phyloP scores from a whole-genome alignment of 768 basidiomycete genomes.

The Mycena latifolia region DNA sequence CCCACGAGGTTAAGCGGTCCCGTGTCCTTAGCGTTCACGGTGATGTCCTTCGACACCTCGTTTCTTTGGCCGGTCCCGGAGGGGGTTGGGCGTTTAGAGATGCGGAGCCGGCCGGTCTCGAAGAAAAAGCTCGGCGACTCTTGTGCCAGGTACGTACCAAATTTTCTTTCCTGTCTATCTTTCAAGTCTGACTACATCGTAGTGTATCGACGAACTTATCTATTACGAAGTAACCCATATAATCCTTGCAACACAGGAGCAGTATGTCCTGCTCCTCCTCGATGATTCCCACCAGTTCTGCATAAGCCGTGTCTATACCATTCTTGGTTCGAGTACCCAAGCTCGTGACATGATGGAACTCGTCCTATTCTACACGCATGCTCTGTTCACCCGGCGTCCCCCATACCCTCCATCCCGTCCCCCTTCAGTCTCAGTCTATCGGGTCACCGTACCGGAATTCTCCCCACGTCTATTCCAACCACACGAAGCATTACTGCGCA shows the following conservation, averaged over 20 bases:
- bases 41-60: slow-evolving; percentile 6
- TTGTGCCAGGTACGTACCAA: slow-evolving; percentile 15
- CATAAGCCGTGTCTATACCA: slow-evolving; percentile 11
- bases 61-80: neutral
- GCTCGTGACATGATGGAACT: slow-evolving; percentile 14
- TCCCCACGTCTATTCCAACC: slow-evolving; percentile 15
- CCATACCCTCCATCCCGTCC: slow-evolving; percentile 8
- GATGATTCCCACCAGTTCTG: slow-evolving; percentile 14
- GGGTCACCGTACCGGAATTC: slow-evolving; percentile 10
- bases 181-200: slow-evolving; percentile 4
- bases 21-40: neutral
- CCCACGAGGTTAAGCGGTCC: slow-evolving; percentile 17
- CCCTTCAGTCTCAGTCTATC: slow-evolving; percentile 6
- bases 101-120: neutral
- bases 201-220: slow-evolving; percentile 20
- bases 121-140: slow-evolving; percentile 5
- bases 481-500: slow-evolving; percentile 1
- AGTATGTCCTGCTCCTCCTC: slow-evolving; percentile 14
- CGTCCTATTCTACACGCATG: slow-evolving; percentile 14
- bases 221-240: slow-evolving; percentile 10
- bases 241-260: slow-evolving; percentile 12
- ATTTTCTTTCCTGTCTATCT: slow-evolving; percentile 4
- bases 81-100: slow-evolving; percentile 13
- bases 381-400: slow-evolving; percentile 1
- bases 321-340: slow-evolving; percentile 8